Base-by-base conservation (phyloP, 108 stramenopile genomes). In the Discostella stelligeroides region DNA sequence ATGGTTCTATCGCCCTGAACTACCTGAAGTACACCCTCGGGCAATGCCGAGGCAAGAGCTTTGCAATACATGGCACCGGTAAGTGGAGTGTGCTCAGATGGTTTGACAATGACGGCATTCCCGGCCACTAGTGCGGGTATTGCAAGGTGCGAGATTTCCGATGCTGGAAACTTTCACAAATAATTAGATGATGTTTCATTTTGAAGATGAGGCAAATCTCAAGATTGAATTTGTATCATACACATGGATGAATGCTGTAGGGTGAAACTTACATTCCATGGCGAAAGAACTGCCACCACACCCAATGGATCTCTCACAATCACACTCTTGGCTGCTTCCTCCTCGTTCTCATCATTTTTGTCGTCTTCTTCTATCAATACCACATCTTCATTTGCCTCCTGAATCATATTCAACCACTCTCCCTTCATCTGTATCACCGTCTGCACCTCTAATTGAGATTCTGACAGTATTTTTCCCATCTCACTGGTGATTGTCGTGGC, bases 121-220 rank as follows among this genome's bases (percentile, higher is more conserved):
- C 97, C 97, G 1, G 95, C 92, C 12, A 89, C 94, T 39, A 98
- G 71, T 0, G 96, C 96, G 12, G 97, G 97, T 24, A 94, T 25
- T n/a, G 88, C 87, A 65, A 96, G 73, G 7, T 95, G 68, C 34
- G 94, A 62, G 54, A 94, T 95, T 76, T 96, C 91, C 46, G 88
- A 94, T 10, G 85, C 91, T 4, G 97, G 94, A 78, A 88, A 91
- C 70, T 71, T 24, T 29, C 24, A 54, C 27, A 56, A 66, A 23
- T 12, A 38, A 60, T 18, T n/a, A 29, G 7, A 20, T 43, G 60
- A 66, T 45, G 18, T 59, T 21, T 39, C 21, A 21, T 24, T 20
- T 27, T 24, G 0, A 48, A 39, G 40, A 10, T n/a, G 39, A 40
- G 13, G 40, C 5, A 74, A 50, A 49, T 4, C 21, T 30, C 54